phyloP scores from a whole-genome alignment of 768 basidiomycete species.

The Suillus alpinus region DNA sequence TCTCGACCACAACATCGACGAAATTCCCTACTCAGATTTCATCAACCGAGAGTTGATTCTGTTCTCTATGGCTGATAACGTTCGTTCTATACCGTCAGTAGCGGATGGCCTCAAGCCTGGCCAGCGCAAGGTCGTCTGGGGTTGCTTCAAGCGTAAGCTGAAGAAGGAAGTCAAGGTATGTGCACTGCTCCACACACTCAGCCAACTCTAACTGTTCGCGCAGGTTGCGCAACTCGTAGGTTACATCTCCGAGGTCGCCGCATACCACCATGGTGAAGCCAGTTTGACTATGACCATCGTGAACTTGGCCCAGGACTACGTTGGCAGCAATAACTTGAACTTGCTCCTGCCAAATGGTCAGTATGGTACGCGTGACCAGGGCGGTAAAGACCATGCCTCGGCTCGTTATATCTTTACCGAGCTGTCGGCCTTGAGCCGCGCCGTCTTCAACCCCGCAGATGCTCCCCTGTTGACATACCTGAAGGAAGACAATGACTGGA shows the following conservation, averaged over 20 bases:
- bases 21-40: slow-evolving; percentile 89
- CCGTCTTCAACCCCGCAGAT: slow-evolving; percentile 79
- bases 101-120: slow-evolving; percentile 96
- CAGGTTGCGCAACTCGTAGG: slow-evolving; percentile 94
- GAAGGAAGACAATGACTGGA: slow-evolving; percentile 78
- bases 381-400: slow-evolving; percentile 95
- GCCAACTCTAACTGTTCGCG: not conserved
- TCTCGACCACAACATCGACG: slow-evolving; percentile 82
- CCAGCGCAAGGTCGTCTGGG: slow-evolving; percentile 96
- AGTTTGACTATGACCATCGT: slow-evolving; percentile 88
- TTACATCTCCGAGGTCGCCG: slow-evolving; percentile 90
- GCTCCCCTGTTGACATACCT: slow-evolving; percentile 82
- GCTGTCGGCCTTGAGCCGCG: slow-evolving; percentile 68
- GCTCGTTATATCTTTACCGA: slow-evolving; percentile 95
- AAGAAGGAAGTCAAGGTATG: slow-evolving; percentile 86
- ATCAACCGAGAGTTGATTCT: slow-evolving; percentile 97
- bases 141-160: slow-evolving; percentile 91
- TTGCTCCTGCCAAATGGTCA: slow-evolving; percentile 86
- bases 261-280: slow-evolving; percentile 95
- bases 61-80: slow-evolving; percentile 99
- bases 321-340: slow-evolving; percentile 95
- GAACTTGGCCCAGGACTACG: slow-evolving; percentile 89
- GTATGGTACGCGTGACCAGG: slow-evolving; percentile 90
- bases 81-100: slow-evolving; percentile 94
- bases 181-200: not conserved